Evolutionary conservation across 2,329 filamentous ascomycete species (phyloP).

Genomic region (Sclerotinia spermophila): DNA sequence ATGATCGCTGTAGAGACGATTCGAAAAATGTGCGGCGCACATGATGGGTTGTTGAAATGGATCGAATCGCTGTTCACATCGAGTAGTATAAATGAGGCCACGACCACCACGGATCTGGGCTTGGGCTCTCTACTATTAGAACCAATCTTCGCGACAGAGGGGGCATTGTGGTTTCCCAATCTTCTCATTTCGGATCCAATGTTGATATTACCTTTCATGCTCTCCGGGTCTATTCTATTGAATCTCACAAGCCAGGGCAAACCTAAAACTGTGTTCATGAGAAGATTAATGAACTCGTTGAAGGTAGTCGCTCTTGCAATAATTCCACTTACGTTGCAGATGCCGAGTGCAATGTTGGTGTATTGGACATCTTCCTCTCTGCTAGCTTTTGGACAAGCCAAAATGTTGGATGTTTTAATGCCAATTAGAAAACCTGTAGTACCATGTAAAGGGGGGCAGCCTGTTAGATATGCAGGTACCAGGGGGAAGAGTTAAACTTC

Average conservation of each 20-base stretch:
- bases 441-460: slow-evolving; percentile 29
- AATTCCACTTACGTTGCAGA: slow-evolving; percentile 39
- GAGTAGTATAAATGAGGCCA: not conserved
- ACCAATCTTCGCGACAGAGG: slow-evolving; percentile 48
- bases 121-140: slow-evolving; percentile 18
- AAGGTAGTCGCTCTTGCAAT: slow-evolving; percentile 41
- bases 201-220: slow-evolving; percentile 45
- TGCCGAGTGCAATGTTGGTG: slow-evolving; percentile 45
- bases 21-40: slow-evolving; percentile 45
- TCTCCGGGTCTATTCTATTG: slow-evolving; percentile 47
- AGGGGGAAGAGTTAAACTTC: not conserved
- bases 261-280: slow-evolving; percentile 24
- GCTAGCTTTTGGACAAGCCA: slow-evolving; percentile 42
- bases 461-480: slow-evolving; percentile 10
- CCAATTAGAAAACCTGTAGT: slow-evolving; percentile 36
- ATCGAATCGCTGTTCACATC: slow-evolving; percentile 26
- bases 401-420: slow-evolving; percentile 41
- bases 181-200: slow-evolving; percentile 52
- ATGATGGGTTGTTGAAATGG: slow-evolving; percentile 41
- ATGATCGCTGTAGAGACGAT: slow-evolving; percentile 46
- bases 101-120: not conserved
- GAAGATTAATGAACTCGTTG: slow-evolving; percentile 34
- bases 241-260: slow-evolving; percentile 40
- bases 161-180: slow-evolving; percentile 59
- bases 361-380: slow-evolving; percentile 49